phyloP scores from a whole-genome alignment of 2,329 filamentous ascomycete species.

The Cordyceps militaris region DNA sequence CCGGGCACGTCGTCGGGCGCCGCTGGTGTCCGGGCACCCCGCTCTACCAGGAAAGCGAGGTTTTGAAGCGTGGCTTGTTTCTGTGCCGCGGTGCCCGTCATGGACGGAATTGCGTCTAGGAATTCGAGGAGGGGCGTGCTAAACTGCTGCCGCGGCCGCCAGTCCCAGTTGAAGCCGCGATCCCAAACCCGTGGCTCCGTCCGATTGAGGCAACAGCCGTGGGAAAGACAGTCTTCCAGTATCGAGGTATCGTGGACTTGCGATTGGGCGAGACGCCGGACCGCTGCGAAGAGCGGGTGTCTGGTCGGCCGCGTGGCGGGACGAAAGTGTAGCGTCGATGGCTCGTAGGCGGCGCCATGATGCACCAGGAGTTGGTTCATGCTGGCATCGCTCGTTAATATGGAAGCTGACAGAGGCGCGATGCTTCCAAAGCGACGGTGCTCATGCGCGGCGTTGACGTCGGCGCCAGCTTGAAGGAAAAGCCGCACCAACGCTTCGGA shows the following conservation, averaged over 20 bases:
- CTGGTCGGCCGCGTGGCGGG: not conserved
- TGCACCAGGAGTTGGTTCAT: not conserved
- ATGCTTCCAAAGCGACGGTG: not conserved
- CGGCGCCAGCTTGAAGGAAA: not conserved
- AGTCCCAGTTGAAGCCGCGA: slow-evolving; percentile 8
- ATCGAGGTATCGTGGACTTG: not conserved
- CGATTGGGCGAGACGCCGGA: not conserved
- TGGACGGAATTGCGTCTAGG: not conserved
- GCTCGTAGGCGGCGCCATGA: not conserved
- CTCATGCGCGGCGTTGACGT: not conserved
- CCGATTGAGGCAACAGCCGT: slow-evolving; percentile 4
- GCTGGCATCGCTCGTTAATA: not conserved
- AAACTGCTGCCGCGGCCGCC: not conserved
- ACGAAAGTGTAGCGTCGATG: not conserved
- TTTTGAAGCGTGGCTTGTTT: not conserved
- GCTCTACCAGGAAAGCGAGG: not conserved
- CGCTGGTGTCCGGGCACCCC: not conserved
- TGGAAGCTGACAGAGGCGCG: not conserved
- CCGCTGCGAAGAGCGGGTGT: not conserved
- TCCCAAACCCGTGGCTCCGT: not conserved
- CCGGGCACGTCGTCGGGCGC: not conserved
- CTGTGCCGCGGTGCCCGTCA: not conserved
- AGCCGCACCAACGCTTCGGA: not conserved
- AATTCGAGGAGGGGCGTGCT: slow-evolving; percentile 7
- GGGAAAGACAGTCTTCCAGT: not conserved